A percentile compares a stretch with the other conserved stretches of the same genome.
Conservation (phyloP, 202 grass and related monocot species). For the Elaeis oleifera region DNA sequence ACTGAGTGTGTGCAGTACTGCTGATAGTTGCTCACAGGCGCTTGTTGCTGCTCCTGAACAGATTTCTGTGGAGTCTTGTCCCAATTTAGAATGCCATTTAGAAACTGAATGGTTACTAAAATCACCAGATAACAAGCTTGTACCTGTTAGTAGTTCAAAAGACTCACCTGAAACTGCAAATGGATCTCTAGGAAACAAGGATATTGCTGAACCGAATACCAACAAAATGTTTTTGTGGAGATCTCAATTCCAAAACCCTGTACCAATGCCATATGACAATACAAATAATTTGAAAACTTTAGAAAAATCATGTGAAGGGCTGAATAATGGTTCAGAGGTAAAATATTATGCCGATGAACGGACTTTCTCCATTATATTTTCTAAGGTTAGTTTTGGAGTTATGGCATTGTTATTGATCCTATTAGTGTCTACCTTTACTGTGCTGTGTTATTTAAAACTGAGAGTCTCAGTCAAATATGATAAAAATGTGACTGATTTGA, state of each 20-base stretch:
- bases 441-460: slow-evolving; percentile 24
- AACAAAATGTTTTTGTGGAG: not conserved
- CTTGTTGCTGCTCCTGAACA: no score
- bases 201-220: not conserved
- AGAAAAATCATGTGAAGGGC: slow-evolving; percentile 21
- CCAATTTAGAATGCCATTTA: no score
- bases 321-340: slow-evolving; percentile 18
- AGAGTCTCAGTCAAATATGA: slow-evolving; percentile 27
- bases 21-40: not conserved
- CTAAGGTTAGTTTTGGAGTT: not conserved
- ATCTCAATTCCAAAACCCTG: not conserved
- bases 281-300: slow-evolving; percentile 13
- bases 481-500: slow-evolving; percentile 33
- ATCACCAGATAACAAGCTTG: no score
- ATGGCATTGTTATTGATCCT: slow-evolving; percentile 28
- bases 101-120: no score
- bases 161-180: no score
- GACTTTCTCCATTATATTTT: not conserved
- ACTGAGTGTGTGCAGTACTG: slow-evolving; percentile 1
- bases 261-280: slow-evolving; percentile 5
- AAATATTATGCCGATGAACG: slow-evolving; percentile 13
- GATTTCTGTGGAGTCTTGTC: no score
- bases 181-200: no score
- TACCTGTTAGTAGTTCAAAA: no score
- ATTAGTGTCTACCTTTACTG: not conserved